These are phyloP conservation scores for Phialophora tarda DNA, from an alignment of 2,329 filamentous ascomycete species.

Conservation along the genomic window DNA sequence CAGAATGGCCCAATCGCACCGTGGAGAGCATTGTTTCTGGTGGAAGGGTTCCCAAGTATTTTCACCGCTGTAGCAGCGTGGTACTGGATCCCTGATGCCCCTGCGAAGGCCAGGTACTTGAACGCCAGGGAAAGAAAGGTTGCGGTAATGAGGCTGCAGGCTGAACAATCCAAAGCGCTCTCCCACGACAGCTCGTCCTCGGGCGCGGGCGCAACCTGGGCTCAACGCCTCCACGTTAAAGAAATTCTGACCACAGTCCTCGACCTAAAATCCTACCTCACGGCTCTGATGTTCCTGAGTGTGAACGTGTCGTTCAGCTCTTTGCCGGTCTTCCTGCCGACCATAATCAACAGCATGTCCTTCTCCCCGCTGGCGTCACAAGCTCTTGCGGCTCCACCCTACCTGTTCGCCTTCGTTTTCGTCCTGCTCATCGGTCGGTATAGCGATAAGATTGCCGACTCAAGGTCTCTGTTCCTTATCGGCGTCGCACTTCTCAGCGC, in stretches of 20 bases:
- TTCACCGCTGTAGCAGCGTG: constrained; percentile 75
- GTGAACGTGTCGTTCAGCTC: constrained; percentile 88
- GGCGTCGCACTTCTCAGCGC: constrained; percentile 71
- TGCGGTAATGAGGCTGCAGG: constrained; percentile 64
- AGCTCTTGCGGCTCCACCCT: constrained; percentile 80
- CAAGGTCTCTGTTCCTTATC: constrained; percentile 70
- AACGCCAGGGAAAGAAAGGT: constrained; percentile 69
- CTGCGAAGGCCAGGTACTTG: constrained; percentile 68
- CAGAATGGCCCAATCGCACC: constrained; percentile 71
- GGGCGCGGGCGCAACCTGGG: background rate
- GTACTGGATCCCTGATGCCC: constrained; percentile 76
- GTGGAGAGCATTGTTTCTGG: constrained; percentile 83
- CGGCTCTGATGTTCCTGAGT: constrained; percentile 82
- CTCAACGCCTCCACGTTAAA: constrained; percentile 23
- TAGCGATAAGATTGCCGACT: constrained; percentile 67
- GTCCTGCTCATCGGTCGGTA: constrained; percentile 69
- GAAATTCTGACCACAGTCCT: constrained; percentile 37
- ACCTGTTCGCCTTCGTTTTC: constrained; percentile 73
- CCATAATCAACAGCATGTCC: constrained; percentile 70
- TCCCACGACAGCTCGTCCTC: background rate
- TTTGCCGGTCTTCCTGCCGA: constrained; percentile 85
- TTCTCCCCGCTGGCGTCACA: constrained; percentile 71
- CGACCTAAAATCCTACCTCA: constrained; percentile 75
- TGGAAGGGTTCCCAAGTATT: constrained; percentile 85
- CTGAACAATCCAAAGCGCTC: constrained; percentile 25